phyloP scores from a whole-genome alignment of 352 stramenopile genomes.

The Aphanomyces stellatus region DNA sequence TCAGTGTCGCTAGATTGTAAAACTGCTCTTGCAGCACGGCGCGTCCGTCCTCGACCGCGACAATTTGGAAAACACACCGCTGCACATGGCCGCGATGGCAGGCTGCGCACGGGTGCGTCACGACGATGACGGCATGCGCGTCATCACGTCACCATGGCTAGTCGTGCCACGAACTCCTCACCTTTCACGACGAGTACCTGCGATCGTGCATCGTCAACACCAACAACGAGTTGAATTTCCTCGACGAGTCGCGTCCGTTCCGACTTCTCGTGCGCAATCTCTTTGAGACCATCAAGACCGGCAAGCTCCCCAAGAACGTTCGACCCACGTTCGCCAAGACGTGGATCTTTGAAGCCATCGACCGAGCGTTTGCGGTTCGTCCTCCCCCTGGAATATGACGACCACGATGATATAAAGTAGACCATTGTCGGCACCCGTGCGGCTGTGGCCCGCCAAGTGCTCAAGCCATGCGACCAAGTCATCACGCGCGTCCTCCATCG shows the following conservation, averaged over 20 bases:
- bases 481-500: neutral
- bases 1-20: neutral
- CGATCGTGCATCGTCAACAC: conserved; percentile 17
- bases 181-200: neutral
- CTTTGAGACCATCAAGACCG: conserved; percentile 40
- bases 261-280: neutral
- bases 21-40: conserved; percentile 32
- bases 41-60: conserved; percentile 43
- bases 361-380: neutral
- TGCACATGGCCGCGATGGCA: conserved; percentile 59
- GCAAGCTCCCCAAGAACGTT: conserved; percentile 56
- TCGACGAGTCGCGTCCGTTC: neutral
- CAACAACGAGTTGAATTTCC: neutral
- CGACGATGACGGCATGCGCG: no score
- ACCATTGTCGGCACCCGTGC: no score
- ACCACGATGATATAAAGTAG: no score
- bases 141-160: neutral
- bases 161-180: neutral
- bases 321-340: conserved; percentile 49
- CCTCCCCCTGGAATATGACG: neutral
- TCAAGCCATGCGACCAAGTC: neutral
- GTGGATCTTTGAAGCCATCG: conserved; percentile 48
- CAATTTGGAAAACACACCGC: conserved; percentile 51
- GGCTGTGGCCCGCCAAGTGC: neutral
- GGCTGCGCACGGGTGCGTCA: conserved; percentile 27